Base-by-base conservation (phyloP, 176 grass and related monocot species). In the Luzula sylvatica region DNA sequence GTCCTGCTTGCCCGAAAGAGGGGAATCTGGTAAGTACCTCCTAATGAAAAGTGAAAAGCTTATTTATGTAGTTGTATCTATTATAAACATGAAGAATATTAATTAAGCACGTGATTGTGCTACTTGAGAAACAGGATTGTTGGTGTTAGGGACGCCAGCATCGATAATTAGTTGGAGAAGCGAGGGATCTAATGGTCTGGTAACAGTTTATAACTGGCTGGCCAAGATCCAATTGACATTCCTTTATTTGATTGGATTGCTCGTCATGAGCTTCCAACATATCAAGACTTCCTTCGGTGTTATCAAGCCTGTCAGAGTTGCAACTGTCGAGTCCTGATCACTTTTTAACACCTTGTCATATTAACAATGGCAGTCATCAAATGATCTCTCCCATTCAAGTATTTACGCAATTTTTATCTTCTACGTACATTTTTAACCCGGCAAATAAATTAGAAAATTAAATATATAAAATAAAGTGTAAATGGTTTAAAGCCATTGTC, bases 191-290 rank as follows among this genome's bases (percentile, higher is more conserved):
- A 87, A 65, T 53, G 56, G 23, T 11, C 68, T 77, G 12, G 42
- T 78, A 69, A 87, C 61, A 42, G 50, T 75, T 50, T 90, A 82
- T 76, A 86, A 79, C 68, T 61, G 89, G 26, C 72, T 98, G 65
- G 81, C 74, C 42, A 98, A 98, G 75, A 69, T 98, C 67, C 86
- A 90, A 77, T 71, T 92, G 20, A 92, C 78, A 65, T 75, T 86
- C 75, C 78, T 92, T 80, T 98, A 80, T 68, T 50, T 98, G 45
- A 72, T 98, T 65, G 93, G 92, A 50, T 15, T 82, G 40, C 57
- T 98, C 68, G 42, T 92, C 2, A 87, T 87, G 82, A 81, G 75
- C 52, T 83, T 80, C 69, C 71, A 98, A 56, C 77, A 87, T 26
- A 62, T 98, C 65, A 80, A 79, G 75, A 87, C 85, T 59, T 44